Conservation (phyloP, 2,329 filamentous ascomycete species). For the Sporothrix schenckii region DNA sequence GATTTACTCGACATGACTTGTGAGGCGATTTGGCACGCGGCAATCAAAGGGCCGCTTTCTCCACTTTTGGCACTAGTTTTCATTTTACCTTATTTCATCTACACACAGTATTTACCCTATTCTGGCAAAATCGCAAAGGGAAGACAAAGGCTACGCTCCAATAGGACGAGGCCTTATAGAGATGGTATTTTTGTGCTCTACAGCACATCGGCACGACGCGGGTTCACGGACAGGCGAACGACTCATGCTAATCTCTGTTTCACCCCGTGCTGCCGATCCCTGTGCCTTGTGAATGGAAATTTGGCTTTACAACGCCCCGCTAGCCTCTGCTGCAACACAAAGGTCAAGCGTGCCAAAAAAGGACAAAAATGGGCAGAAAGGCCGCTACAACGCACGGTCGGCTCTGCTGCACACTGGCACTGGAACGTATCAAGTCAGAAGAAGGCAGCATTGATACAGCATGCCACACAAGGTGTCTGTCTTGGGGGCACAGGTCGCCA, state of each 20-base stretch:
- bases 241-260: not conserved
- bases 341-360: too few relatives aligned
- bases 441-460: too few relatives aligned
- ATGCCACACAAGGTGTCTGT: not conserved
- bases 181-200: not conserved
- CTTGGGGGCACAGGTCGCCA: not conserved
- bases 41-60: not conserved
- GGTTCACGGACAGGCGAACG: not conserved
- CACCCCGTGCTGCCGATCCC: not conserved
- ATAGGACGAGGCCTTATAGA: not conserved
- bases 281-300: too few relatives aligned
- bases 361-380: too few relatives aligned
- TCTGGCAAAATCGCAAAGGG: constrained; percentile 6
- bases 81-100: too few relatives aligned
- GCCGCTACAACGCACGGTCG: not conserved
- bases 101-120: not conserved
- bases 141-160: not conserved
- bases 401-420: too few relatives aligned
- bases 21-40: not conserved
- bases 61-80: not conserved
- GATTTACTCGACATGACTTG: too few relatives aligned
- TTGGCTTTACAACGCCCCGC: not conserved
- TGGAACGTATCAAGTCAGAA: too few relatives aligned
- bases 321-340: not conserved
- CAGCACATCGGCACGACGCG: not conserved